These are phyloP conservation scores for Canariomyces notabilis DNA, from an alignment of 2,329 filamentous ascomycete species.

Conservation along the genomic window DNA sequence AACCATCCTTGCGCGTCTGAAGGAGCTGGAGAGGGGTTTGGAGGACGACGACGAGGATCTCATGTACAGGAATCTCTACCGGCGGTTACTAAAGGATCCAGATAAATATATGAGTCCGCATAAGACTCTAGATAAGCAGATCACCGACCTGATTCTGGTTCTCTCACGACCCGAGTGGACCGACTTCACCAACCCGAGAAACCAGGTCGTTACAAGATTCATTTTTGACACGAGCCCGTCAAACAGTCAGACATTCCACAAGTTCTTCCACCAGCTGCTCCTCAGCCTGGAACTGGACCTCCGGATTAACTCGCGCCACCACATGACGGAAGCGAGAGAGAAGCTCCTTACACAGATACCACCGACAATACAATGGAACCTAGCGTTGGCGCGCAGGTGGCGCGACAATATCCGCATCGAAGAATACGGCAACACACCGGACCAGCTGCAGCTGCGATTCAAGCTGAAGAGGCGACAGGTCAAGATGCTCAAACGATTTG, in stretches of 20 bases:
- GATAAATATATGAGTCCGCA: constrained; percentile 58
- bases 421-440: constrained; percentile 48
- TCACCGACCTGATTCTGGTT: constrained; percentile 65
- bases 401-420: constrained; percentile 64
- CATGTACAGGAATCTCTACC: constrained; percentile 62
- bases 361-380: constrained; percentile 65
- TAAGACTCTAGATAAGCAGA: constrained; percentile 63
- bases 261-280: constrained; percentile 73
- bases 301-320: constrained; percentile 59
- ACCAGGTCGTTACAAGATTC: constrained; percentile 69
- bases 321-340: constrained; percentile 59
- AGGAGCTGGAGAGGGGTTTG: constrained; percentile 51
- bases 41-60: constrained; percentile 54
- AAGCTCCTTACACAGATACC: constrained; percentile 61
- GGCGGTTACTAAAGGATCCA: constrained; percentile 61
- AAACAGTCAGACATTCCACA: constrained; percentile 54
- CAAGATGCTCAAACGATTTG: constrained; percentile 63
- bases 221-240: constrained; percentile 57
- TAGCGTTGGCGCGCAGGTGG: constrained; percentile 71
- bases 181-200: constrained; percentile 64
- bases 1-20: constrained; percentile 54
- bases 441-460: constrained; percentile 58
- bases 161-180: constrained; percentile 67
- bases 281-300: constrained; percentile 67
- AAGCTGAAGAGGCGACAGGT: constrained; percentile 63